Conservation (phyloP, 2,329 filamentous ascomycete species). For the Alternaria sp. region DNA sequence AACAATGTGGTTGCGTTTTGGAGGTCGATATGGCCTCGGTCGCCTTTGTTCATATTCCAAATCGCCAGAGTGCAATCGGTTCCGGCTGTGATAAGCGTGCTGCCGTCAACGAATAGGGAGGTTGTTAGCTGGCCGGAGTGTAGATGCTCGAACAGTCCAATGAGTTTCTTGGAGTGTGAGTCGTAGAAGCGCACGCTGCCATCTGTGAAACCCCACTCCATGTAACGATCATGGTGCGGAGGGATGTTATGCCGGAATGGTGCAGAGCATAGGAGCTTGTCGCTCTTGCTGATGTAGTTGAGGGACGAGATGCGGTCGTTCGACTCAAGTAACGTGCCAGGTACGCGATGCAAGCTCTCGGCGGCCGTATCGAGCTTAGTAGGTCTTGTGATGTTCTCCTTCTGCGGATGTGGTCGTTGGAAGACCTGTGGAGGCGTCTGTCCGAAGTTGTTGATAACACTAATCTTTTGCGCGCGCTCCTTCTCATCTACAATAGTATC, state of each 20-base stretch:
- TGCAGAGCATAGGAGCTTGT: slow-evolving; percentile 83
- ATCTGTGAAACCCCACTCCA: slow-evolving; percentile 97
- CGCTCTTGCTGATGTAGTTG: slow-evolving; percentile 78
- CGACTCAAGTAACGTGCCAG: slow-evolving; percentile 77
- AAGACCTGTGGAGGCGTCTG: slow-evolving; percentile 98
- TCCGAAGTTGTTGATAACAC: slow-evolving; percentile 98
- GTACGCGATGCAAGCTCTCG: slow-evolving; percentile 77
- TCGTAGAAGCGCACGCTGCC: slow-evolving; percentile 91
- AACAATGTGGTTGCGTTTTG: slow-evolving; percentile 82
- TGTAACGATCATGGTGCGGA: slow-evolving; percentile 84
- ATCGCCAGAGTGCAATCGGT: slow-evolving; percentile 91
- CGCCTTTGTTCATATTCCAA: slow-evolving; percentile 75
- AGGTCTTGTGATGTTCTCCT: slow-evolving; percentile 71
- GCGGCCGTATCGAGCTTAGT: slow-evolving; percentile 80
- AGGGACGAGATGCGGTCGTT: slow-evolving; percentile 83
- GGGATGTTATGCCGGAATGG: slow-evolving; percentile 88
- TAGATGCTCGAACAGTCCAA: slow-evolving; percentile 91
- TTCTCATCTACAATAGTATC: slow-evolving; percentile 89
- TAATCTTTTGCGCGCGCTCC: slow-evolving; percentile 86
- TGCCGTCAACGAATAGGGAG: slow-evolving; percentile 85
- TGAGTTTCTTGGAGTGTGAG: slow-evolving; percentile 79
- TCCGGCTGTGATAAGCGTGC: slow-evolving; percentile 89
- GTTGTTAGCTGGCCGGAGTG: slow-evolving; percentile 90
- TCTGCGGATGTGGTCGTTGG: slow-evolving; percentile 77
- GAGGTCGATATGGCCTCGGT: slow-evolving; percentile 73